These are phyloP conservation scores for Plasmodium cynomolgi DNA, from an alignment of 169 alveolate species.

Conservation along the genomic window DNA sequence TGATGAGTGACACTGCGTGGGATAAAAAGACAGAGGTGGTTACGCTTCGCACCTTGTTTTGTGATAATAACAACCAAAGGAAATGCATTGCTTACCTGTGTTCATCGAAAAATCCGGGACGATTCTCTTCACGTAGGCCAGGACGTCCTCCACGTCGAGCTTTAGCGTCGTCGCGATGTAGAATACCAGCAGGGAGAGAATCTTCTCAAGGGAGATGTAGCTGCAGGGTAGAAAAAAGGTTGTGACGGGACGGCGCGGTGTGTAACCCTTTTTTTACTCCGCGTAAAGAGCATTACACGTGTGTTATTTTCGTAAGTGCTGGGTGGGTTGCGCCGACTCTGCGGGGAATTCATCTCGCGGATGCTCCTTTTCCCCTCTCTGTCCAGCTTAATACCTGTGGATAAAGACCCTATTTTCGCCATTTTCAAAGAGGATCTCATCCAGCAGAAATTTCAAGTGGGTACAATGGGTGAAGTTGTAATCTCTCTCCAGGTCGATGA, in stretches of 20 bases:
- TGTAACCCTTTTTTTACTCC: not conserved
- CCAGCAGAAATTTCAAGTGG: constrained; percentile 54
- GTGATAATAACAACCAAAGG: not conserved
- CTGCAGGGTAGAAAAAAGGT: not conserved
- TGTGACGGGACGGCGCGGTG: not conserved
- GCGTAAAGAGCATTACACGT: not conserved
- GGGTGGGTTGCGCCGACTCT: no score
- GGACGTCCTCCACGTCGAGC: constrained; percentile 26
- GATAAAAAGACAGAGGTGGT: not conserved
- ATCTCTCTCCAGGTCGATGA: constrained; percentile 35
- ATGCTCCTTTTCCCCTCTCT: not conserved
- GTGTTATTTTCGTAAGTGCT: not conserved
- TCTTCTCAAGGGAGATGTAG: constrained; percentile 23
- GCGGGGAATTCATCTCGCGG: not conserved
- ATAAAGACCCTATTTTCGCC: constrained; percentile 30
- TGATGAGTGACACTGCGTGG: not conserved
- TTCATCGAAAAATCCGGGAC: constrained; percentile 24
- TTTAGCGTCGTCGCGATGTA: constrained; percentile 35
- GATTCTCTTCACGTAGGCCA: constrained; percentile 17
- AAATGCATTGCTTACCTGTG: constrained; percentile 7
- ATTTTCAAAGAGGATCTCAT: constrained; percentile 57
- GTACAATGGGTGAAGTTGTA: constrained; percentile 31
- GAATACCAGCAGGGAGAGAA: constrained; percentile 29
- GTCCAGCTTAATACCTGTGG: constrained; percentile 34
- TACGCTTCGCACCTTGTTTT: not conserved